phyloP scores from a whole-genome alignment of 495 filamentous ascomycete species.

The Aspergillus sparsus region DNA sequence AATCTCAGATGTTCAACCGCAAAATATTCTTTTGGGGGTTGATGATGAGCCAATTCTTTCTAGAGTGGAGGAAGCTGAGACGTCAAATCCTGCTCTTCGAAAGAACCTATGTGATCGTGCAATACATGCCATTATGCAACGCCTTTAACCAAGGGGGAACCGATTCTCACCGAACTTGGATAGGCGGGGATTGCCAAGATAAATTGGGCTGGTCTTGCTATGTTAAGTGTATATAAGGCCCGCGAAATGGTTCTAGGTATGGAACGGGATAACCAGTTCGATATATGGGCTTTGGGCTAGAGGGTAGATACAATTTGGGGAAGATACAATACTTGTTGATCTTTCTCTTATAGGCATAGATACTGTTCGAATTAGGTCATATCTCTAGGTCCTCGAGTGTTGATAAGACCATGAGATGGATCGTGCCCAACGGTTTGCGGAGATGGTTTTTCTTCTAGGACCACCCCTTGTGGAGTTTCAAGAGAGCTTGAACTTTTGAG shows the following conservation, averaged over 20 bases:
- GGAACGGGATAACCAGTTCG: constrained; percentile 39
- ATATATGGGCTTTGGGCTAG: constrained; percentile 44
- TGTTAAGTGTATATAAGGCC: constrained; percentile 42
- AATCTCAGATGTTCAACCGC: constrained; percentile 28
- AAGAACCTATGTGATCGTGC: constrained; percentile 24
- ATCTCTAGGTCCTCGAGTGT: too few relatives aligned
- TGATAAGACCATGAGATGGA: too few relatives aligned
- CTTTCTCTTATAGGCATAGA: too few relatives aligned
- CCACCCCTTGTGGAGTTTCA: too few relatives aligned
- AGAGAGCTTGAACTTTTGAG: too few relatives aligned
- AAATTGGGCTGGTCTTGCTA: too few relatives aligned
- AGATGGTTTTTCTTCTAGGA: too few relatives aligned
- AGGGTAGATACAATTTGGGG: too few relatives aligned
- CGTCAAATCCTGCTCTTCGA: constrained; percentile 25
- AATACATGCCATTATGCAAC: constrained; percentile 28
- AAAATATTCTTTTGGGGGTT: constrained; percentile 29
- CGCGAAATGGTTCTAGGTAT: constrained; percentile 40
- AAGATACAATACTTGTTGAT: too few relatives aligned
- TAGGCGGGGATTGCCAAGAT: too few relatives aligned
- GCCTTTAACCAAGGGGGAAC: constrained; percentile 23
- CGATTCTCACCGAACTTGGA: constrained; percentile 32
- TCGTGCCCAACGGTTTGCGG: too few relatives aligned
- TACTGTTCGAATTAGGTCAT: too few relatives aligned
- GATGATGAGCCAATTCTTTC: constrained; percentile 27
- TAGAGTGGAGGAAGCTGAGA: constrained; percentile 27